These are phyloP conservation scores for Fistulifera pelliculosa DNA, from an alignment of 108 stramenopile genomes.

Conservation along the genomic window DNA sequence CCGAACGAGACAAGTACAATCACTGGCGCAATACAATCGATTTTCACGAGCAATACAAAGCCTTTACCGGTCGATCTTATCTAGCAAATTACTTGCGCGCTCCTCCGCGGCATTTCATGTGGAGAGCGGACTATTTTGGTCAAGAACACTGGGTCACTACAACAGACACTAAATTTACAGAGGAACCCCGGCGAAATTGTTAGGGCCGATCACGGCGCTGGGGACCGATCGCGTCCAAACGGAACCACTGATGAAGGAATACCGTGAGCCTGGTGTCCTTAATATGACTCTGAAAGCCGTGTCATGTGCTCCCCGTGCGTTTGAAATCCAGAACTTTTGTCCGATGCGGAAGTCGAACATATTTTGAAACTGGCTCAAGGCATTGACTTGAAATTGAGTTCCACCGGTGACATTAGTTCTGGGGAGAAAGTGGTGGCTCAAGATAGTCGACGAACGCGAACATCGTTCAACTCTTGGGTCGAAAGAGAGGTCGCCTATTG, in stretches of 20 bases:
- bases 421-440: slow-evolving; percentile 5
- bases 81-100: slow-evolving; percentile 33
- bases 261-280: slow-evolving; percentile 44
- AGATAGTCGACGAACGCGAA: slow-evolving; percentile 50
- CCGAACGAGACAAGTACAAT: slow-evolving; percentile 42
- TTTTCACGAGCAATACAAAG: slow-evolving; percentile 49
- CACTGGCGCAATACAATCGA: slow-evolving; percentile 29
- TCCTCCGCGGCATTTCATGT: slow-evolving; percentile 54
- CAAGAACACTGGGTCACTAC: slow-evolving; percentile 78
- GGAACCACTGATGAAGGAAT: slow-evolving; percentile 40
- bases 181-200: slow-evolving; percentile 27
- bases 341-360: slow-evolving; percentile 71
- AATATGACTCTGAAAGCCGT: slow-evolving; percentile 59
- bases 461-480: slow-evolving; percentile 80
- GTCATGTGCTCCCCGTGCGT: slow-evolving; percentile 53
- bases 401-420: slow-evolving; percentile 40
- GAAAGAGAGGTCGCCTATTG: slow-evolving; percentile 49
- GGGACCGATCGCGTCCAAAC: slow-evolving; percentile 25
- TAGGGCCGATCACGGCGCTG: slow-evolving; percentile 18
- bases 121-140: slow-evolving; percentile 70
- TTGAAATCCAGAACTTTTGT: slow-evolving; percentile 84
- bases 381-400: slow-evolving; percentile 30
- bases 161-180: slow-evolving; percentile 61
- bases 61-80: slow-evolving; percentile 51
- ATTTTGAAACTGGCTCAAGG: slow-evolving; percentile 62